Conservation (phyloP, 2,329 filamentous ascomycete species). For the Neonectria hederae region DNA sequence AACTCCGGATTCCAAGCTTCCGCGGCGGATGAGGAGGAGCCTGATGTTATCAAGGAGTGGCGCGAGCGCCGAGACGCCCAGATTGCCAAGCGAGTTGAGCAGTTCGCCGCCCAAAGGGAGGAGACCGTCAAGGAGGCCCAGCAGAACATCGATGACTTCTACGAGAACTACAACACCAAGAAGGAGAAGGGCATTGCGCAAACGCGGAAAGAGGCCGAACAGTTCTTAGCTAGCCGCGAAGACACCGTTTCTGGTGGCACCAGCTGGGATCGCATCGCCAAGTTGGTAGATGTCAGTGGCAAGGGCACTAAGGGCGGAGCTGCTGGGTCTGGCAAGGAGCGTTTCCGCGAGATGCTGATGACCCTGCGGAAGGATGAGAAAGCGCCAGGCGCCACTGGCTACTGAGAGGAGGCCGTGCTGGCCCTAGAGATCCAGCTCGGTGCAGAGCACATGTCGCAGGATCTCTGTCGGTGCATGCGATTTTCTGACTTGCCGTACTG, state of each 20-base stretch:
- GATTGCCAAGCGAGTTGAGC: constrained; percentile 84
- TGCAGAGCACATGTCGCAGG: constrained; percentile 33
- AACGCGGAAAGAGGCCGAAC: constrained; percentile 90
- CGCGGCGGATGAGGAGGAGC: constrained; percentile 78
- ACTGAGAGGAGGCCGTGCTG: constrained; percentile 52
- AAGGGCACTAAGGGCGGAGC: constrained; percentile 90
- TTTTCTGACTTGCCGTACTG: constrained; percentile 38
- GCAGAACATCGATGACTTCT: constrained; percentile 97
- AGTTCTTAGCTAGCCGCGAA: constrained; percentile 88
- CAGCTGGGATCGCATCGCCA: constrained; percentile 98
- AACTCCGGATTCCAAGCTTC: constrained; percentile 70
- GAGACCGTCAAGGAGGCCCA: constrained; percentile 90
- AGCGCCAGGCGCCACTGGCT: constrained; percentile 72
- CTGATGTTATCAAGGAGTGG: constrained; percentile 91
- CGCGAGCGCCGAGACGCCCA: constrained; percentile 86
- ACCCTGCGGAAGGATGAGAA: constrained; percentile 95
- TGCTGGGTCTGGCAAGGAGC: constrained; percentile 91
- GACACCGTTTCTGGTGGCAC: constrained; percentile 95
- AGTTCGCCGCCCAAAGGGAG: constrained; percentile 82
- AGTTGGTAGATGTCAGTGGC: constrained; percentile 95
- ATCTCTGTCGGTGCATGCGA: constrained; percentile 35
- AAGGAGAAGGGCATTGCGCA: constrained; percentile 93
- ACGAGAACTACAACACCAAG: constrained; percentile 99
- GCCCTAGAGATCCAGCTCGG: constrained; percentile 27
- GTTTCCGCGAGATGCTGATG: constrained; percentile 89